These are phyloP conservation scores for Azolla pinnata DNA, from an alignment of 75 land plant species.

Conservation along the genomic window DNA sequence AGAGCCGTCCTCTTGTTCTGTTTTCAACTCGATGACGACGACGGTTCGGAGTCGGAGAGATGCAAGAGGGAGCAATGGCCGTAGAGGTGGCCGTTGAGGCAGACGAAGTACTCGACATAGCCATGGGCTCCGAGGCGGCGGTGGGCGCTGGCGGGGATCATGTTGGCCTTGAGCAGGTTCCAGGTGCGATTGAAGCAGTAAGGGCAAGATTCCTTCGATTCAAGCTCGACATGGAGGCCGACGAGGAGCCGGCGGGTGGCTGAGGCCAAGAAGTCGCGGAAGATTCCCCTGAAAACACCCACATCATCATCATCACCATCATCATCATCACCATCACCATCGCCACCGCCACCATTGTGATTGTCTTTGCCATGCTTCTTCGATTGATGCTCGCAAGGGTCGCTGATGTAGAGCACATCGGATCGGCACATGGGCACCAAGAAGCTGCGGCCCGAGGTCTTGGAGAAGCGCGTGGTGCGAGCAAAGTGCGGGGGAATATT, in stretches of 20 bases:
- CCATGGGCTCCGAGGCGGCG: conserved; percentile 47
- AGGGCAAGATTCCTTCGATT: conserved; percentile 39
- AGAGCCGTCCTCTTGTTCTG: no score
- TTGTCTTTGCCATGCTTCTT: no score
- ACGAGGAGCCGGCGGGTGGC: conserved; percentile 34
- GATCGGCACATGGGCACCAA: conserved; percentile 34
- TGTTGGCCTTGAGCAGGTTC: conserved; percentile 49
- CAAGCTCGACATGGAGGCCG: conserved; percentile 25
- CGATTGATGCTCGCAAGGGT: conserved; percentile 91
- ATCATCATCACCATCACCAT: conserved; percentile 7
- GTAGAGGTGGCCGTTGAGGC: conserved; percentile 53
- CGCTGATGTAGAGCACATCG: conserved; percentile 57
- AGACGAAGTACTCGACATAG: conserved; percentile 46
- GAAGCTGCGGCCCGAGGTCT: conserved; percentile 71
- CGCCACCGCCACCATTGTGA: no score
- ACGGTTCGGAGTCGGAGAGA: conserved; percentile 37
- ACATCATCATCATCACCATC: conserved; percentile 21
- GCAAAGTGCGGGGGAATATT: conserved; percentile 46
- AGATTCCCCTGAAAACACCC: conserved; percentile 55
- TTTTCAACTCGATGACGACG: no score
- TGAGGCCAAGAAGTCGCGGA: conserved; percentile 28
- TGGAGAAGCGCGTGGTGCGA: conserved; percentile 44
- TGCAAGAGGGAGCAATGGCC: conserved; percentile 48
- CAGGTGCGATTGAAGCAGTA: conserved; percentile 51
- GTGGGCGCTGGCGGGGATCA: conserved; percentile 44